phyloP scores from a whole-genome alignment of 2,329 filamentous ascomycete genomes.

The Harringtonia lauricola region DNA sequence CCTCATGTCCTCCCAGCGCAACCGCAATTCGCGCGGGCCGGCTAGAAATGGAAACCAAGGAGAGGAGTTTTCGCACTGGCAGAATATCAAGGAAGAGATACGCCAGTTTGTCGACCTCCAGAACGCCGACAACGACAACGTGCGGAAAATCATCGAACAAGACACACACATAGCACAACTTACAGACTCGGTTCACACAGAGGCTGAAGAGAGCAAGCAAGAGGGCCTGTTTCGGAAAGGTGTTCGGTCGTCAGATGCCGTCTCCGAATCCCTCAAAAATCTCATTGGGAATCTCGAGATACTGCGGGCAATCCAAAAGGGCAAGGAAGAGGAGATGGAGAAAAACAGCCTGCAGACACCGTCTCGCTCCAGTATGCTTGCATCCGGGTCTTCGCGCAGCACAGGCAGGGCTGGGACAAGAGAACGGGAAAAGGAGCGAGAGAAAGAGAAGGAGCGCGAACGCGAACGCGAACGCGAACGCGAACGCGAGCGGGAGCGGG shows the following conservation, averaged over 20 bases:
- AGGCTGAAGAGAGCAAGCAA: constrained; percentile 16
- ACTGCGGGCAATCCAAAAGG: constrained; percentile 27
- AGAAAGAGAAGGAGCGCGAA: constrained; percentile 9
- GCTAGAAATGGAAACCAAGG: constrained; percentile 29
- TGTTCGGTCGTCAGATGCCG: constrained; percentile 20
- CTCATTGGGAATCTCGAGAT: constrained; percentile 27
- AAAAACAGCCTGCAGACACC: constrained; percentile 13
- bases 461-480: constrained; percentile 13
- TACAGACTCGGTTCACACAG: constrained; percentile 20
- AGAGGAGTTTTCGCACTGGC: constrained; percentile 30
- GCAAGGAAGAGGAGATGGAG: constrained; percentile 25
- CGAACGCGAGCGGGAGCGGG: constrained; percentile 17
- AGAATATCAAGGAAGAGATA: constrained; percentile 26
- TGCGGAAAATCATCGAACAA: constrained; percentile 25
- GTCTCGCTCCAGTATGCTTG: constrained; percentile 13
- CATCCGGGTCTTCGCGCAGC: constrained; percentile 7
- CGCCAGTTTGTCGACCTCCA: constrained; percentile 22
- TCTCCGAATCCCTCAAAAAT: constrained; percentile 22
- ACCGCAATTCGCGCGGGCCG: constrained; percentile 19
- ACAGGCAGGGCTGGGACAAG: constrained; percentile 12
- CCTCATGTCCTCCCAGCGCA: constrained; percentile 14
- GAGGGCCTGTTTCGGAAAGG: constrained; percentile 18
- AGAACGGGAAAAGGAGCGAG: constrained; percentile 14
- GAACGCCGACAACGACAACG: constrained; percentile 28
- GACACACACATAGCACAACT: constrained; percentile 27